Conservation (phyloP, 805 yeast genomes). For the Ogataea haglerorum region DNA sequence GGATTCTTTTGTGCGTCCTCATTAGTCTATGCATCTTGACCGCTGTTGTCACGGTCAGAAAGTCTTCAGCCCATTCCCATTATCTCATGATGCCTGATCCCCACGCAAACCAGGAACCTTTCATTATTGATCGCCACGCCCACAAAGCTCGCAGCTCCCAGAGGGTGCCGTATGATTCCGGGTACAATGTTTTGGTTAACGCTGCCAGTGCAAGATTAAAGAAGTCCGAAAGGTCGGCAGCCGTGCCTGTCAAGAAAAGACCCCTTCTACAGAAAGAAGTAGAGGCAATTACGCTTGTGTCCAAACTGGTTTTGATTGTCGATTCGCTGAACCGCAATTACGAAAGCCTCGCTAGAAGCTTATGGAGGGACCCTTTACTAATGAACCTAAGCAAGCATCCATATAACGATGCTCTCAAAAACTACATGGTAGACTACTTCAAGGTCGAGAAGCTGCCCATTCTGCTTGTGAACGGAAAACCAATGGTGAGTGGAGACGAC, state of each 20-base stretch:
- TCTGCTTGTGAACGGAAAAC: constrained; percentile 8
- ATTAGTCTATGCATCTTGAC: constrained; percentile 1
- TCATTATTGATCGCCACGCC: background rate
- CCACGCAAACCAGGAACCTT: background rate
- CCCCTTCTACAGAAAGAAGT: constrained; percentile 7
- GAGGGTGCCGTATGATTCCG: background rate
- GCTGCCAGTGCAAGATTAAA: background rate
- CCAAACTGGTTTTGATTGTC: constrained; percentile 11
- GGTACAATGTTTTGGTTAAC: background rate
- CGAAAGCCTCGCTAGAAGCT: background rate
- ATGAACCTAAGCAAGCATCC: constrained; percentile 12
- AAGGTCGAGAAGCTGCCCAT: constrained; percentile 11
- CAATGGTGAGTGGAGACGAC: constrained; percentile 6
- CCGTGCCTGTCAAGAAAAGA: background rate
- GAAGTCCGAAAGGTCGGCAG: background rate
- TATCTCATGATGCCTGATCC: background rate
- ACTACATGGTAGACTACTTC: constrained; percentile 4
- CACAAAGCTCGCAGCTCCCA: background rate
- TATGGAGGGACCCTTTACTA: constrained; percentile 9
- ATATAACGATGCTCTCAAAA: background rate
- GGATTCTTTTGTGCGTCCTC: background rate
- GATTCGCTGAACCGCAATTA: background rate
- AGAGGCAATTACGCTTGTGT: constrained; percentile 2
- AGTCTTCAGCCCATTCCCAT: background rate
- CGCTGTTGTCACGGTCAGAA: background rate